A percentile compares a stretch with the other conserved stretches of the same genome.
These are phyloP conservation scores for Wallemia ichthyophaga DNA, from an alignment of 1,284 basidiomycete genomes.

Conservation along the genomic window DNA sequence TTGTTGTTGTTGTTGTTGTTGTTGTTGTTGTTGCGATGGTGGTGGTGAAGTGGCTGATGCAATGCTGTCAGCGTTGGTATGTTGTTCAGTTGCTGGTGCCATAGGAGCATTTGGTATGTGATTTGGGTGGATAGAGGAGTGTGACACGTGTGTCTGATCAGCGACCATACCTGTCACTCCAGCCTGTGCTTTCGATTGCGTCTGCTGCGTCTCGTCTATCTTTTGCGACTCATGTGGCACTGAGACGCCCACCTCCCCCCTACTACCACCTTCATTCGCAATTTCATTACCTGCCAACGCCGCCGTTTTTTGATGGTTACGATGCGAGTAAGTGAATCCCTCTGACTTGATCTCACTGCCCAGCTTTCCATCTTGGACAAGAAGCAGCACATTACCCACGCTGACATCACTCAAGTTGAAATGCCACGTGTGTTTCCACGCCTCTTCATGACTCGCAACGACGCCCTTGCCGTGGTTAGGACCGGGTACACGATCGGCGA, in stretches of 20 bases:
- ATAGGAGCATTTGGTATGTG: no score
- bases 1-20: constrained; percentile 5
- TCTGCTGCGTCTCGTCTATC: neutral
- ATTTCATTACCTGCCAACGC: constrained; percentile 4
- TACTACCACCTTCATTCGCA: constrained; percentile 2
- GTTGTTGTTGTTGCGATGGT: constrained; percentile 1
- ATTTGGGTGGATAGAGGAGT: no score
- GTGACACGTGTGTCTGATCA: no score
- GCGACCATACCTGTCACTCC: no score
- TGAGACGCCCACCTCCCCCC: constrained; percentile 1
- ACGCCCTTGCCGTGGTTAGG: constrained; percentile 25
- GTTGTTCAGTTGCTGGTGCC: no score
- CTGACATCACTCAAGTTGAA: constrained; percentile 91
- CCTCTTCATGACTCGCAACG: constrained; percentile 34
- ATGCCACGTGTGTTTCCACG: constrained; percentile 97
- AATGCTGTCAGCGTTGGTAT: no score
- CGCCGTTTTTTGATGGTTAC: constrained; percentile 2
- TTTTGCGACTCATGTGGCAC: neutral
- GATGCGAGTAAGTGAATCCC: constrained; percentile 1
- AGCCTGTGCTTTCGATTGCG: neutral
- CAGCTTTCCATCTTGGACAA: constrained; percentile 25
- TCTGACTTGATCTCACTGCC: neutral
- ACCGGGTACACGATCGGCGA: constrained; percentile 48
- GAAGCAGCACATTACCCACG: constrained; percentile 59
- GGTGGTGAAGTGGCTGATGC: no score